phyloP scores from a whole-genome alignment of 1,284 basidiomycete species.

The Cutaneotrichosporon sp. region DNA sequence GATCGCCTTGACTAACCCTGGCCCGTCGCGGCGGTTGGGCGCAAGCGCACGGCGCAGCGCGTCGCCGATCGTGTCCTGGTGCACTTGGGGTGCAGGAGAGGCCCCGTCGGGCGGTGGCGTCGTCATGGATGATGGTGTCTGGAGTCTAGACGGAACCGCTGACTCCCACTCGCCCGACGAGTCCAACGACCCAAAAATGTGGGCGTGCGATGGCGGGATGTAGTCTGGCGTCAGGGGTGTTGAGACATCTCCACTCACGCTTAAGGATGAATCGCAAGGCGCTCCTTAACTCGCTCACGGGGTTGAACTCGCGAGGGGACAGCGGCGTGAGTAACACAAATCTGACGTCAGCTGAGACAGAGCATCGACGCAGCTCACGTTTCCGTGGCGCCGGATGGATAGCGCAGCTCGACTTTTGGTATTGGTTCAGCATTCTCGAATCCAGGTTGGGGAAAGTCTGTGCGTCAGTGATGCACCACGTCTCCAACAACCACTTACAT shows the following conservation, averaged over 20 bases:
- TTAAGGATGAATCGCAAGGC: slow-evolving; percentile 38
- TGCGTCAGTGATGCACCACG: neutral
- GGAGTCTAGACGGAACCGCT: slow-evolving; percentile 11
- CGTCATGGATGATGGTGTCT: slow-evolving; percentile 19
- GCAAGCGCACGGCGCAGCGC: slow-evolving; percentile 51
- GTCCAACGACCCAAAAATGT: slow-evolving; percentile 39
- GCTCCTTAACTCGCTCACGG: slow-evolving; percentile 46
- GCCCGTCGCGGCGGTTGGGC: slow-evolving; percentile 51
- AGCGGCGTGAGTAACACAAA: slow-evolving; percentile 44
- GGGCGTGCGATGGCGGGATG: slow-evolving; percentile 35
- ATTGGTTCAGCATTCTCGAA: slow-evolving; percentile 39
- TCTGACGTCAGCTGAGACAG: slow-evolving; percentile 19
- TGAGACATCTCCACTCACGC: slow-evolving; percentile 25
- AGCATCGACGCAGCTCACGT: slow-evolving; percentile 26
- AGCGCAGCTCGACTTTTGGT: slow-evolving; percentile 45
- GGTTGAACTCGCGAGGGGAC: slow-evolving; percentile 47
- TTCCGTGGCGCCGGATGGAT: slow-evolving; percentile 47
- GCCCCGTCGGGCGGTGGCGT: slow-evolving; percentile 23
- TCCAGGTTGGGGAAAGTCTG: slow-evolving; percentile 45
- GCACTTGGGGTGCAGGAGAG: slow-evolving; percentile 12
- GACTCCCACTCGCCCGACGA: slow-evolving; percentile 13
- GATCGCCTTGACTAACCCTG: slow-evolving; percentile 50
- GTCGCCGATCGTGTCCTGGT: slow-evolving; percentile 50
- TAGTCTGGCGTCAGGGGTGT: slow-evolving; percentile 24
- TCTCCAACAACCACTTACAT: slow-evolving; percentile 10